Conservation (phyloP, 2,329 filamentous ascomycete species). For the Celoporthe dispersa region DNA sequence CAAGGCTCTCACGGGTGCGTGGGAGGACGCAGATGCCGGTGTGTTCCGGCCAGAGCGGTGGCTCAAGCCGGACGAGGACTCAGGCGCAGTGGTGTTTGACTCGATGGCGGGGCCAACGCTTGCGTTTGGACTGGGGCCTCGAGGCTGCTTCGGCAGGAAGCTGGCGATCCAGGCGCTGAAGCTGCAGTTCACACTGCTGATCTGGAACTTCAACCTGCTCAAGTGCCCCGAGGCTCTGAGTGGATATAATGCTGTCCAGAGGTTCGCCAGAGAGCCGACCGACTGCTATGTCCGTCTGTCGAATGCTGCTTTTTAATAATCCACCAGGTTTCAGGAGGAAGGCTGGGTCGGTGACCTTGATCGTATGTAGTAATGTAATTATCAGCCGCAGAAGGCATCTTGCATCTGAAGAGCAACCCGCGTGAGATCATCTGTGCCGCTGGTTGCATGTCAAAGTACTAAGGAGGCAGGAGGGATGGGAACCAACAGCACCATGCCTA, state of each 20-base stretch:
- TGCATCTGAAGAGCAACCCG: not conserved
- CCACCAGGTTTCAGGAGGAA: not conserved
- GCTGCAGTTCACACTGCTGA: constrained; percentile 38
- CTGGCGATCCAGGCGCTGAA: constrained; percentile 43
- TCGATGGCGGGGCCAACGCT: constrained; percentile 41
- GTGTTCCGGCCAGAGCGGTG: constrained; percentile 45
- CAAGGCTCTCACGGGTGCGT: constrained; percentile 36
- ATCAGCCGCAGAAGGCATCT: not conserved
- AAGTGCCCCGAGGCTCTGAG: constrained; percentile 35
- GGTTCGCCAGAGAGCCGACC: constrained; percentile 39
- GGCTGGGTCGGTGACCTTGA: not conserved
- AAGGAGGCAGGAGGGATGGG: too few relatives aligned
- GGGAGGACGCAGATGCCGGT: constrained; percentile 37
- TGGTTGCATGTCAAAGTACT: too few relatives aligned
- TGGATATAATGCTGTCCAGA: constrained; percentile 37
- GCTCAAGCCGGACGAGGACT: constrained; percentile 33
- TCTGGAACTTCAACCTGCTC: constrained; percentile 45
- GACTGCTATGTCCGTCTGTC: constrained; percentile 35
- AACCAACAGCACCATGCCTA: too few relatives aligned
- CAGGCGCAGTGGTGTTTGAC: constrained; percentile 35
- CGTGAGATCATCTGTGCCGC: too few relatives aligned
- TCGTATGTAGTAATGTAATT: not conserved
- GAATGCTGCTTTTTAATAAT: not conserved
- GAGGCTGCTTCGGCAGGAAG: constrained; percentile 45
- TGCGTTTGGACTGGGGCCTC: constrained; percentile 42